Conservation (phyloP, 2,329 filamentous ascomycete genomes). For the Fusarium bactridioides region DNA sequence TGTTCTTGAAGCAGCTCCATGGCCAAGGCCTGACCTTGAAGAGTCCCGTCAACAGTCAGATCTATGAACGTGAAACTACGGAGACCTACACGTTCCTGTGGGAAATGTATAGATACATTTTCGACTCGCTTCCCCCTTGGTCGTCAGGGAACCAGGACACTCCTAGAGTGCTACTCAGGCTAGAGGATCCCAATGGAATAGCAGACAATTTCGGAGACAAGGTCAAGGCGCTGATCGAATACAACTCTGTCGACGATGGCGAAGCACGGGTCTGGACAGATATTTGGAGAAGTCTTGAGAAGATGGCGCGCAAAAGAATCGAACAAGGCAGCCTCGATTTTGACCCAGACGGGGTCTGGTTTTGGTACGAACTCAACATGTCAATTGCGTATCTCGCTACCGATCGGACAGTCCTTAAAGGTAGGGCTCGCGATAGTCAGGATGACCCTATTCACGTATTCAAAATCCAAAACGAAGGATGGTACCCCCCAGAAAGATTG, state of each 20-base stretch:
- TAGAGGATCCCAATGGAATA: background rate
- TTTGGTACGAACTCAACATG: background rate
- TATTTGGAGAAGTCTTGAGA: background rate
- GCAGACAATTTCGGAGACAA: background rate
- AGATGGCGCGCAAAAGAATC: background rate
- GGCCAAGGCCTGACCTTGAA: background rate
- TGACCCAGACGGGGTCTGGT: background rate
- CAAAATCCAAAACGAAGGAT: background rate
- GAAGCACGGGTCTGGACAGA: background rate
- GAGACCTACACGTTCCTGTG: background rate
- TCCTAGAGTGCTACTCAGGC: background rate
- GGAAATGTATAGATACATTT: background rate
- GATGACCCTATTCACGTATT: background rate
- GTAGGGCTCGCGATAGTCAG: too few species aligned
- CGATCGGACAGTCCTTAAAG: background rate
- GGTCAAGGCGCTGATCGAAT: background rate
- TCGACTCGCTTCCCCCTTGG: too few species aligned
- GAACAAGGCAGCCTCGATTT: background rate
- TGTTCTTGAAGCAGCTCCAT: background rate
- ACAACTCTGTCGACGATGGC: background rate
- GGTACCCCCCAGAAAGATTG: background rate
- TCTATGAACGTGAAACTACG: background rate
- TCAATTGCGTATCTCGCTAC: background rate
- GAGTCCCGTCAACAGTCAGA: background rate
- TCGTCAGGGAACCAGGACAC: fast-evolving